Evolutionary conservation across 176 grass and related monocot genomes (phyloP).

Genomic region (Cenchrus americanus): DNA sequence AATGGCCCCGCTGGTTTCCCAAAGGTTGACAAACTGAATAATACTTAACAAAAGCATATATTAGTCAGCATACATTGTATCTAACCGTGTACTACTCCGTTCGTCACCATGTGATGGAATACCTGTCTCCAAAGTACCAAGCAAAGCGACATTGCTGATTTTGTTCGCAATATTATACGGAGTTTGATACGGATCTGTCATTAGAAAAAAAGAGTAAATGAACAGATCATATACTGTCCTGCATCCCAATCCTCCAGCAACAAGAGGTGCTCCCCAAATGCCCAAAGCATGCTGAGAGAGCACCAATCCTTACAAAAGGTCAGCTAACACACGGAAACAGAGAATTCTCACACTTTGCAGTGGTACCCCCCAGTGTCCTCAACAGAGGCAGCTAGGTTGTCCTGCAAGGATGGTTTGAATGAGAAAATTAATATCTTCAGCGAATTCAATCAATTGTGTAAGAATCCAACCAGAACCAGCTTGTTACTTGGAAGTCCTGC

Average conservation of each 20-base stretch:
- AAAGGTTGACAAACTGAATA: slow-evolving; percentile 63
- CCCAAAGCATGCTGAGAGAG: slow-evolving; percentile 25
- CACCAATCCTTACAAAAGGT: slow-evolving; percentile 36
- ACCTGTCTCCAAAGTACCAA: slow-evolving; percentile 64
- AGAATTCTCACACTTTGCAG: slow-evolving; percentile 33
- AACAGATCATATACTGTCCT: slow-evolving; percentile 48
- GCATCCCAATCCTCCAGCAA: slow-evolving; percentile 55
- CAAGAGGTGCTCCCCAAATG: slow-evolving; percentile 44
- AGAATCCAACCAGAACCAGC: slow-evolving; percentile 59
- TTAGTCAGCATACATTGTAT: slow-evolving; percentile 48
- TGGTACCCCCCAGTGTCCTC: slow-evolving; percentile 33
- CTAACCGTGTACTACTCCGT: slow-evolving; percentile 18
- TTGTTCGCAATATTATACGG: slow-evolving; percentile 49
- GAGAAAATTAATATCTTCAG: slow-evolving; percentile 39
- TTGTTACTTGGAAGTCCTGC: slow-evolving; percentile 54
- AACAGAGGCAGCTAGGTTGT: slow-evolving; percentile 45
- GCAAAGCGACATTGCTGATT: slow-evolving; percentile 62
- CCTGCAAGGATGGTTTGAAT: slow-evolving; percentile 38
- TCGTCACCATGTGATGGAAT: slow-evolving; percentile 57
- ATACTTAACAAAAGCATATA: slow-evolving; percentile 43
- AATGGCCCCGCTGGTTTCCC: slow-evolving; percentile 47
- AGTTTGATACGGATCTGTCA: slow-evolving; percentile 58
- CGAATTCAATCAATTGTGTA: slow-evolving; percentile 50
- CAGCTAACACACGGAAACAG: slow-evolving; percentile 43
- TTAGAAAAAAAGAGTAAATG: slow-evolving; percentile 38